These are phyloP conservation scores for Epichloe scottii DNA, from an alignment of 2,329 filamentous ascomycete species.

Conservation along the genomic window DNA sequence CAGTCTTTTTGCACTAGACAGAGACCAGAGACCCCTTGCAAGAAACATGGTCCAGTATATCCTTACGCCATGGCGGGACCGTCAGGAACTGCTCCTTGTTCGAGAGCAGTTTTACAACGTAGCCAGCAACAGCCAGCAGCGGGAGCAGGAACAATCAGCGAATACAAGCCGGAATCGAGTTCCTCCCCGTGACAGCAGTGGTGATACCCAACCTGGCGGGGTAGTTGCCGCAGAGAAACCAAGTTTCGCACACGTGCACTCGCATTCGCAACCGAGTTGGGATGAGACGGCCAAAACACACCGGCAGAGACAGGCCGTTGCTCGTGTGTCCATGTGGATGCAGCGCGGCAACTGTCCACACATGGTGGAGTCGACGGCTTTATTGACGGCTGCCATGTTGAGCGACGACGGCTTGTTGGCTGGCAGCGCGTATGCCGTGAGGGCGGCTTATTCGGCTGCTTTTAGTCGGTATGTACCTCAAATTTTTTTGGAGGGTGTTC, in stretches of 20 bases:
- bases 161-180: not conserved
- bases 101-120: constrained; percentile 48
- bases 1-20: not conserved
- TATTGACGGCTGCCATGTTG: constrained; percentile 56
- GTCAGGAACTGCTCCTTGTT: constrained; percentile 51
- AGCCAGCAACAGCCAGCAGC: constrained; percentile 7
- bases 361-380: constrained; percentile 65
- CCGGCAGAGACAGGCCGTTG: constrained; percentile 36
- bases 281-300: constrained; percentile 5
- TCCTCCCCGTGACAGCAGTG: not conserved
- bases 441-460: constrained; percentile 60
- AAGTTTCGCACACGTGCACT: not conserved
- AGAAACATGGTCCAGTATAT: constrained; percentile 53
- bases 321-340: constrained; percentile 55
- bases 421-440: constrained; percentile 40
- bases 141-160: not conserved
- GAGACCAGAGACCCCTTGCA: not conserved
- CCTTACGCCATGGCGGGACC: constrained; percentile 61
- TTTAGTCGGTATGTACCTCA: constrained; percentile 51
- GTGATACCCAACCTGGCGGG: not conserved
- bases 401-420: constrained; percentile 45
- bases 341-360: constrained; percentile 64
- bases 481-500: not conserved
- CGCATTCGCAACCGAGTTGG: not conserved
- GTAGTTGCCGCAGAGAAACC: not conserved